These are phyloP conservation scores for Cyclocybe cylindracea DNA, from an alignment of 768 basidiomycete species.

Conservation along the genomic window DNA sequence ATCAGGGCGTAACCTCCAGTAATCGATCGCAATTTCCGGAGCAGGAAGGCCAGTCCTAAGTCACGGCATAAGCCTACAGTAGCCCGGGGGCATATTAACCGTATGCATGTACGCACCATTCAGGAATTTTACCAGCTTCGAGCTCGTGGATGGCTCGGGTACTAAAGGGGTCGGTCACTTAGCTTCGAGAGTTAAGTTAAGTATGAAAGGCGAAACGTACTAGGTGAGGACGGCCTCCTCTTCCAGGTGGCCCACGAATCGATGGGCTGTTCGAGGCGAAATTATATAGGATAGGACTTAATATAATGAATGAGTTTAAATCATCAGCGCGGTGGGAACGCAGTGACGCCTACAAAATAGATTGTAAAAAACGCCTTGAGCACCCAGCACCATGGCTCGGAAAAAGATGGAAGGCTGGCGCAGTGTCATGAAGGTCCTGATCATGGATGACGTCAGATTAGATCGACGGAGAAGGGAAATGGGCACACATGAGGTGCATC, in stretches of 20 bases:
- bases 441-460: too few species aligned
- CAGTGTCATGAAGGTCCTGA: slow-evolving; percentile 94
- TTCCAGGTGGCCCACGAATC: slow-evolving; percentile 90
- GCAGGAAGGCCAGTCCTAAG: slow-evolving; percentile 68
- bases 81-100: not conserved
- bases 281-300: slow-evolving; percentile 78
- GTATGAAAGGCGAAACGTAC: slow-evolving; percentile 41
- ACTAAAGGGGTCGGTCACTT: slow-evolving; percentile 33
- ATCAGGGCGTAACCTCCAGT: slow-evolving; percentile 78
- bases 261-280: slow-evolving; percentile 77
- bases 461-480: not conserved
- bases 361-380: slow-evolving; percentile 92
- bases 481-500: slow-evolving; percentile 84
- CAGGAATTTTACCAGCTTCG: slow-evolving; percentile 77
- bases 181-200: not conserved
- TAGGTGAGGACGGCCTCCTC: slow-evolving; percentile 96
- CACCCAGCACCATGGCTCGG: slow-evolving; percentile 80
- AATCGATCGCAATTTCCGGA: slow-evolving; percentile 91
- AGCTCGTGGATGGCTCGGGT: slow-evolving; percentile 84
- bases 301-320: slow-evolving; percentile 4
- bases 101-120: slow-evolving; percentile 57
- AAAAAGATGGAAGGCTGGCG: slow-evolving; percentile 79
- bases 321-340: slow-evolving; percentile 3
- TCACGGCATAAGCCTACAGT: not conserved
- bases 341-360: slow-evolving; percentile 64